Evolutionary conservation across 495 filamentous ascomycete genomes (phyloP), one percentile per base, ranked within the genome.

Genomic region (Pyrenula aspistea): DNA sequence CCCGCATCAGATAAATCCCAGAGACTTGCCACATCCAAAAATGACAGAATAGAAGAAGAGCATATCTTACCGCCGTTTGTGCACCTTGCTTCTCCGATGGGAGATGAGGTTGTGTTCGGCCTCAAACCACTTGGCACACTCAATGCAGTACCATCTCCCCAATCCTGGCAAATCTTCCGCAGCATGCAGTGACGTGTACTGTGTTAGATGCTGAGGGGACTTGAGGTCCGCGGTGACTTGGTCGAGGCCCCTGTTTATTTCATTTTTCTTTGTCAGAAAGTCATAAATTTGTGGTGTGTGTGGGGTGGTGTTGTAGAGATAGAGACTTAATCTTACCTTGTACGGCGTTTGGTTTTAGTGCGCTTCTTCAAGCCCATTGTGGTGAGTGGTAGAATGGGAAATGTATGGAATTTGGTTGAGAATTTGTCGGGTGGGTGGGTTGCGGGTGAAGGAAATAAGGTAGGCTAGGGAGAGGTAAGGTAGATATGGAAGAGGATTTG

Each of bases 71-170:
- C 86, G 85, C 74, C 88, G 79, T 78, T 90, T 96, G 69, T 98
- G 92, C 47, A 83, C 85, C 73, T 95, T 98, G 57, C 91, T 90
- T 71, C 86, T 89, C 31, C 72, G 74, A 68, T 98, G 93, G 24
- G 78, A 71, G 24, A 81, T 76, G 58, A 95, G 73, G 63, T 84
- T 93, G 62, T 81, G 70, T 53, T 94, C 89, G 55, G 83, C 86
- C 71, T 96, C 93, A 68, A 92, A 96, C 85, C 87, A 96, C 73
- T 95, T 96, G 47, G 91, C 83, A 65, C 92, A 98, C 72, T 95
- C 88, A n/a, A 86, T 75, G 68, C 92, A 98, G 67, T 95, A 96
- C 60, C 80, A 84, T 63, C 77, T 73, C 2, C 92, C 92, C 24
- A 96, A 73, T 0, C 83, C 91, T 4, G 92, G 93, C 15, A 93